Evolutionary conservation across 1,284 basidiomycete species (phyloP).

Genomic region (Cryptococcus floricola): DNA sequence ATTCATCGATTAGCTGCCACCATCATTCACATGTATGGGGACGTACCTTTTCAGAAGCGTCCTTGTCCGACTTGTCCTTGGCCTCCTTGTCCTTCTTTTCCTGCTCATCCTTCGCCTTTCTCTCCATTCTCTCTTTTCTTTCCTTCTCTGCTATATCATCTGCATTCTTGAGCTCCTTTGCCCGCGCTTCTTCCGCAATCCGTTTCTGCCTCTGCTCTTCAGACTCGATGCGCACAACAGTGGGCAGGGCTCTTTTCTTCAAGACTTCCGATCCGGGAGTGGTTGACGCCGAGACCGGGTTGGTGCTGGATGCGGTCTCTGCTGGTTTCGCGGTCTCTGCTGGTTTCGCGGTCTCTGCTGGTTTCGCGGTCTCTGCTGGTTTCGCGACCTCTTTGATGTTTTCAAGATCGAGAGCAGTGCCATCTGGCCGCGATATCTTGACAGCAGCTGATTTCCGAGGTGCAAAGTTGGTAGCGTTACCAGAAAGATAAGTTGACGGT

Average conservation of each 20-base stretch:
- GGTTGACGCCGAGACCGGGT: background rate
- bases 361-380: constrained; percentile 20
- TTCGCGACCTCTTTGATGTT: constrained; percentile 39
- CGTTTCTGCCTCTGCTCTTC: constrained; percentile 51
- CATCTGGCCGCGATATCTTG: constrained; percentile 48
- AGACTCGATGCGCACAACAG: constrained; percentile 53
- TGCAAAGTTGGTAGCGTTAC: constrained; percentile 38
- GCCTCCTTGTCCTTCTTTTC: constrained; percentile 46
- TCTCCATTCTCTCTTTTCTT: constrained; percentile 40
- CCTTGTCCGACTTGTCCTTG: constrained; percentile 53
- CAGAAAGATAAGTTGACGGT: constrained; percentile 27
- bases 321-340: constrained; percentile 26
- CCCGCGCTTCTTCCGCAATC: constrained; percentile 44
- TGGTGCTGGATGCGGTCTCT: constrained; percentile 1
- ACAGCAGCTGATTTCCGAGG: constrained; percentile 32
- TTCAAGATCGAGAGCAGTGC: constrained; percentile 25
- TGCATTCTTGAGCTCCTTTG: constrained; percentile 38
- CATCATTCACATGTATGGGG: background rate
- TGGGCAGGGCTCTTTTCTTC: constrained; percentile 38
- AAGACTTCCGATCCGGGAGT: constrained; percentile 9
- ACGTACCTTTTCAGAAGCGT: constrained; percentile 52
- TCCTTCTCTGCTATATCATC: constrained; percentile 45
- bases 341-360: constrained; percentile 19
- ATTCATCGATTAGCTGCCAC: constrained; percentile 3
- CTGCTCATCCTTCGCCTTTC: constrained; percentile 44